Evolutionary conservation across 169 alveolate species (phyloP).

Genomic region (Sarcocystis neurona): DNA sequence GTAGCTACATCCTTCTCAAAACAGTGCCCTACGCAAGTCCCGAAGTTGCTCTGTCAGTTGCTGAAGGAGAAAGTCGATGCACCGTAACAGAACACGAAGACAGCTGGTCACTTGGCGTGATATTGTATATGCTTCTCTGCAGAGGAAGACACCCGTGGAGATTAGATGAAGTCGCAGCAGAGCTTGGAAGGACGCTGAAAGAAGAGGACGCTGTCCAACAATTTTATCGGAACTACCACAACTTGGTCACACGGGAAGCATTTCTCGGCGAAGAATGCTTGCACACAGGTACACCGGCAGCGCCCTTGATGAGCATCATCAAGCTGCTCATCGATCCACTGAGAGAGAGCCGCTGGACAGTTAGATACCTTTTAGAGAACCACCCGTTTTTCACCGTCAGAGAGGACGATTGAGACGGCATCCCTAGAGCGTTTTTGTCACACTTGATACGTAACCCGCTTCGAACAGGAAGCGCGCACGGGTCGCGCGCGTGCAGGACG

Average conservation of each 20-base stretch:
- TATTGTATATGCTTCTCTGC: not conserved
- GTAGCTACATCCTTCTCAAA: too few species aligned
- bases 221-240: not conserved
- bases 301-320: not conserved
- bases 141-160: not conserved
- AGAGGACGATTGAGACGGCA: not conserved
- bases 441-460: too few species aligned
- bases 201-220: not conserved
- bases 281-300: not conserved
- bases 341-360: not conserved
- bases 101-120: not conserved
- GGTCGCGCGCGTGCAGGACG: too few species aligned
- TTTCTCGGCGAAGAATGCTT: not conserved
- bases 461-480: too few species aligned
- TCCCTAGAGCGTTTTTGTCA: too few species aligned
- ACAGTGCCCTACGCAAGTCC: too few species aligned
- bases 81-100: not conserved
- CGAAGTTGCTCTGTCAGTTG: not conserved
- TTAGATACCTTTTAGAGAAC: not conserved
- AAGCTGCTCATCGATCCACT: slow-evolving; percentile 1
- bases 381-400: not conserved
- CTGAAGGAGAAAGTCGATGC: not conserved
- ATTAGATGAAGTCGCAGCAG: not conserved
- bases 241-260: not conserved
- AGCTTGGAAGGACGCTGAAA: not conserved